Evolutionary conservation across 2,329 filamentous ascomycete species (phyloP).

Genomic region (Coniella lustricola): DNA sequence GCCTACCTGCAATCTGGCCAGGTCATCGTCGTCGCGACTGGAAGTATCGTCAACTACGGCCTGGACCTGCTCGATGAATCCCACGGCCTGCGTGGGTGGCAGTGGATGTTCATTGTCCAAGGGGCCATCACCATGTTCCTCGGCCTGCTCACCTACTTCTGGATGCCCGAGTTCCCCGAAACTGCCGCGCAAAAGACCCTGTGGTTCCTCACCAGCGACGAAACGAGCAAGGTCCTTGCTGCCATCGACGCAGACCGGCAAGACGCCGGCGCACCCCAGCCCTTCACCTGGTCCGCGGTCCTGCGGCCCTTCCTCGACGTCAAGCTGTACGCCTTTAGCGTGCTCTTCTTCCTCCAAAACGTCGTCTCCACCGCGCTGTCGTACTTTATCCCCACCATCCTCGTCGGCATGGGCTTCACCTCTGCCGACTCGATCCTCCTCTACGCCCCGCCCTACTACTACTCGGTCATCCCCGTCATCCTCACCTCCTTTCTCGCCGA

Average conservation of each 20-base stretch:
- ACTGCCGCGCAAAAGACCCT: constrained; percentile 45
- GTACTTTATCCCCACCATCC: constrained; percentile 59
- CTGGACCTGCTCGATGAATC: constrained; percentile 56
- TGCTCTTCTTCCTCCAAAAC: constrained; percentile 60
- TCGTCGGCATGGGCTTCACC: constrained; percentile 49
- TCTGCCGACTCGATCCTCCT: constrained; percentile 50
- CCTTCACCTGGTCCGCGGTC: constrained; percentile 49
- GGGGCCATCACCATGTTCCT: constrained; percentile 53
- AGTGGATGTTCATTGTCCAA: constrained; percentile 64
- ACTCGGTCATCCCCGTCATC: constrained; percentile 56
- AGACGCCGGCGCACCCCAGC: constrained; percentile 46
- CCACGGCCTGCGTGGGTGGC: constrained; percentile 53
- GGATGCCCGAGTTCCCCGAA: constrained; percentile 66
- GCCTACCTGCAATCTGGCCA: constrained; percentile 59
- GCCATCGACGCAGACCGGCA: constrained; percentile 55
- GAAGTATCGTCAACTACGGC: constrained; percentile 60
- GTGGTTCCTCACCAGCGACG: constrained; percentile 48
- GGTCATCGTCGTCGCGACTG: constrained; percentile 58
- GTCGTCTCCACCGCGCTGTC: constrained; percentile 57
- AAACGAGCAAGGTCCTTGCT: constrained; percentile 47
- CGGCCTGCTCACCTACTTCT: constrained; percentile 57
- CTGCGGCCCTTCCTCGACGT: constrained; percentile 49
- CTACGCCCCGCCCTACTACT: constrained; percentile 62
- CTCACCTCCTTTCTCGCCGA: constrained; percentile 58
- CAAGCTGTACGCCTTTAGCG: constrained; percentile 59